Evolutionary conservation across 1,284 basidiomycete species (phyloP).

Genomic region (Mycena sp.): DNA sequence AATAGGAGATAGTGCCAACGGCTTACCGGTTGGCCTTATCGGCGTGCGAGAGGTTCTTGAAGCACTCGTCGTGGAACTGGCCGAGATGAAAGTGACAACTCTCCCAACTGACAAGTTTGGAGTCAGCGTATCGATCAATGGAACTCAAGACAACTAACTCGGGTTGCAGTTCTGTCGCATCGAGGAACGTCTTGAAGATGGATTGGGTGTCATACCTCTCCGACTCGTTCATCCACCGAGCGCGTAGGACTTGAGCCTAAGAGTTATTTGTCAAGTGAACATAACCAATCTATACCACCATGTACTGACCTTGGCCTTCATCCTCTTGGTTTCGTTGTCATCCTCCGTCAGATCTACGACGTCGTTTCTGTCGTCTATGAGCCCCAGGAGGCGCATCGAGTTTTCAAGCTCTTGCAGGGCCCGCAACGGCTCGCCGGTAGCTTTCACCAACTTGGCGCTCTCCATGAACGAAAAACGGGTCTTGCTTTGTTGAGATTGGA

Average conservation of each 20-base stretch:
- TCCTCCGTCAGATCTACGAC: slow-evolving; percentile 67
- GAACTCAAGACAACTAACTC: slow-evolving; percentile 51
- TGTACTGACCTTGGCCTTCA: slow-evolving; percentile 80
- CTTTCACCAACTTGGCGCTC: slow-evolving; percentile 88
- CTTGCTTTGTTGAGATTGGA: slow-evolving; percentile 87
- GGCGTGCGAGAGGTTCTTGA: slow-evolving; percentile 57
- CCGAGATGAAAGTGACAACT: slow-evolving; percentile 89
- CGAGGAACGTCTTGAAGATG: slow-evolving; percentile 69
- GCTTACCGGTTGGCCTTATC: slow-evolving; percentile 65
- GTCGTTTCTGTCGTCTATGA: slow-evolving; percentile 46
- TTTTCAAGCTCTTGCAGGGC: slow-evolving; percentile 93
- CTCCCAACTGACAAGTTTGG: slow-evolving; percentile 73
- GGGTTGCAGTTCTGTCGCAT: slow-evolving; percentile 63
- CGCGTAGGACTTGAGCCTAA: slow-evolving; percentile 88
- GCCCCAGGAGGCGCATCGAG: slow-evolving; percentile 64
- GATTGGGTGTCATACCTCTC: slow-evolving; percentile 81
- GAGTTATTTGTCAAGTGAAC: not conserved
- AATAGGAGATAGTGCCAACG: not conserved
- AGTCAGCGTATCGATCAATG: slow-evolving; percentile 17
- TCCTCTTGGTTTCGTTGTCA: slow-evolving; percentile 56
- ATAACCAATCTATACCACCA: slow-evolving; percentile 20
- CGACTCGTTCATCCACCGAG: slow-evolving; percentile 93
- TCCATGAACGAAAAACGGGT: slow-evolving; percentile 90
- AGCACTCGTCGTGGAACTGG: slow-evolving; percentile 85
- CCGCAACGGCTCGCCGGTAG: slow-evolving; percentile 84